Percentiles rank a stretch among this genome's conserved stretches.
These are phyloP conservation scores for Colletotrichum falcatum DNA, from an alignment of 2,329 filamentous ascomycete genomes.

Conservation along the genomic window DNA sequence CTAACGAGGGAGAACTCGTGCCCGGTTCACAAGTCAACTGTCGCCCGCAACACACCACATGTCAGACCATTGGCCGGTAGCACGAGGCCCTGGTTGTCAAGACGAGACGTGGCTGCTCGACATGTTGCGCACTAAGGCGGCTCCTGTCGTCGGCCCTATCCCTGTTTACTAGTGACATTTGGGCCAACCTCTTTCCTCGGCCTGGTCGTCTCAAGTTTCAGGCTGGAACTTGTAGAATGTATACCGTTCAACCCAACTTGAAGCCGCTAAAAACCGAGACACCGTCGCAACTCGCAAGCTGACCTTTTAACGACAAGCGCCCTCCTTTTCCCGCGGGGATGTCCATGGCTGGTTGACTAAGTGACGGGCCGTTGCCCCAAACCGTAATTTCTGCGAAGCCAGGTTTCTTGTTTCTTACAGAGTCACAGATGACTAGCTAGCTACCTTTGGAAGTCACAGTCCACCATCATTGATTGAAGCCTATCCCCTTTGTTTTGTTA, in stretches of 20 bases:
- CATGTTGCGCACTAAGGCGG: background rate
- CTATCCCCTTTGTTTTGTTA: background rate
- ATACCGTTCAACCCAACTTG: conserved; percentile 36
- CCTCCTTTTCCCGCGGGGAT: background rate
- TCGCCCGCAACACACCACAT: conserved; percentile 23
- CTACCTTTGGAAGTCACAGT: background rate
- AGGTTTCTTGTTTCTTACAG: conserved; percentile 1
- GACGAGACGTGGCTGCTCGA: conserved; percentile 1
- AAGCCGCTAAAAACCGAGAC: conserved; percentile 18
- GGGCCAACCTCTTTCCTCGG: conserved; percentile 20
- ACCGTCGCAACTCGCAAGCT: conserved; percentile 38
- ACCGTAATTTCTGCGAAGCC: background rate
- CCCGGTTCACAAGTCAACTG: background rate
- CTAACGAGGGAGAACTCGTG: background rate
- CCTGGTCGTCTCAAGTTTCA: conserved; percentile 38
- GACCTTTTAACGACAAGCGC: conserved; percentile 38
- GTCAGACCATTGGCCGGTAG: conserved; percentile 18
- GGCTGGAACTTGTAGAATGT: conserved; percentile 37
- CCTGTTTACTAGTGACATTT: conserved; percentile 23
- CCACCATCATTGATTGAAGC: background rate
- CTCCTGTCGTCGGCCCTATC: conserved; percentile 2
- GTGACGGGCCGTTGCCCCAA: no score
- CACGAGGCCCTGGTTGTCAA: conserved; percentile 3
- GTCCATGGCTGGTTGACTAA: conserved; percentile 1
- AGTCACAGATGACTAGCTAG: conserved; percentile 21